Evolutionary conservation across 2,329 filamentous ascomycete genomes (phyloP), one percentile per base, ranked within the genome.

Genomic region (Penicillium sumatraense): DNA sequence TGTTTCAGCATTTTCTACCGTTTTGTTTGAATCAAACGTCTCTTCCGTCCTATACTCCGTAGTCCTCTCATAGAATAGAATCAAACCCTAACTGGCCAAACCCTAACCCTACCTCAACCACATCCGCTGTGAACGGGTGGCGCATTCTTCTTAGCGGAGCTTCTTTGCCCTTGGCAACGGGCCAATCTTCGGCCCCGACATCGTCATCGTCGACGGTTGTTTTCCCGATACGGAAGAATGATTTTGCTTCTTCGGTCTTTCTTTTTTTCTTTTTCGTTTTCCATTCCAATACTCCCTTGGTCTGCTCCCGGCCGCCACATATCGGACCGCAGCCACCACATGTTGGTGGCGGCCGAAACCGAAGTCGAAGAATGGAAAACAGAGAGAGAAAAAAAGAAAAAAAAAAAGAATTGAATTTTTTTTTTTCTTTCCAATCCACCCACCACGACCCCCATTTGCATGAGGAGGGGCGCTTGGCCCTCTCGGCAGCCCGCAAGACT

Each of bases 281-380:
- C 14, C 20, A 14, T 24, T 41, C 10, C 38, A 4, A 26, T 9
- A 16, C 13, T n/a, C 23, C 23, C 38, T 42, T 42, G 38, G 38
- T 42, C 13, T 42, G 38, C 38, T 44, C 42, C 42, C 42, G 41
- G 41, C 41, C 42, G 42, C 42, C 42, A 46, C 42, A 14, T 45
- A 6, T 45, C 40, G 40, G 24, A 29, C 41, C 41, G 41, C 24
- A 45, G 41, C 41, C 41, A 31, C 41, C 23, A 27, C 23, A 45
- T 29, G 11, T 21, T 46, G 42, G 42, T 46, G 42, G 42, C 42
- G 42, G 26, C 42, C 42, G 42, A 31, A 33, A 33, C 26, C 18
- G 14, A 42, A 24, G 24, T 9, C 20, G 13, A 42, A 42, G 14
- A 14, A 24, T 11, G 8, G 13, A 24, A 26, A 42, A 42, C 5